A percentile compares a stretch with the other conserved stretches of the same genome.
Evolutionary conservation across 805 yeast species (phyloP).

Genomic region (Sungouiozyma intestinalis): DNA sequence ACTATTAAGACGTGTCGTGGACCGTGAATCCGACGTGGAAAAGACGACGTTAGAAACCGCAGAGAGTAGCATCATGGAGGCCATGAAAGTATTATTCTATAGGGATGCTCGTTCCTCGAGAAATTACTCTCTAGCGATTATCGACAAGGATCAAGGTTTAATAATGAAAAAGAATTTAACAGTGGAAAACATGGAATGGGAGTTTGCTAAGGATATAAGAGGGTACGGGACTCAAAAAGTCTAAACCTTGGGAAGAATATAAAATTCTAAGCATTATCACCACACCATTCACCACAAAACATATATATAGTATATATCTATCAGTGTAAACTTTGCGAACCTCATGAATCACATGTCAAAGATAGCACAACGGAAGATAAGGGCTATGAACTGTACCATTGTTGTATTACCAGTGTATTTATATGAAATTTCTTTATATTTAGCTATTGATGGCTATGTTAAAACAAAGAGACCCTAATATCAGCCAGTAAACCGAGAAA

Average conservation of each 20-base stretch:
- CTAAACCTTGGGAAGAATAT: slow-evolving; percentile 8
- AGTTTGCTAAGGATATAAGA: slow-evolving; percentile 73
- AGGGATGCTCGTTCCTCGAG: slow-evolving; percentile 93
- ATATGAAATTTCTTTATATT: no score
- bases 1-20: slow-evolving; percentile 72
- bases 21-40: slow-evolving; percentile 62
- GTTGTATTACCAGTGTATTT: no score
- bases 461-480: no score
- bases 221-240: slow-evolving; percentile 79
- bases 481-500: no score
- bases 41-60: slow-evolving; percentile 69
- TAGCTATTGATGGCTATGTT: no score
- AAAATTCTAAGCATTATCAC: no score
- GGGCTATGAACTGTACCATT: no score
- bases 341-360: no score
- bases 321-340: neutral
- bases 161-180: slow-evolving; percentile 53
- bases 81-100: slow-evolving; percentile 90
- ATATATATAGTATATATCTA: neutral
- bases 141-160: slow-evolving; percentile 54
- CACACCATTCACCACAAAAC: neutral
- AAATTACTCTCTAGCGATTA: slow-evolving; percentile 68
- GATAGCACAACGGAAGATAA: no score
- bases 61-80: slow-evolving; percentile 60
- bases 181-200: slow-evolving; percentile 78